Evolutionary conservation across 176 grass and related monocot genomes (phyloP), one percentile per base, ranked within the genome.

Genomic region (Eragrostis curvula): DNA sequence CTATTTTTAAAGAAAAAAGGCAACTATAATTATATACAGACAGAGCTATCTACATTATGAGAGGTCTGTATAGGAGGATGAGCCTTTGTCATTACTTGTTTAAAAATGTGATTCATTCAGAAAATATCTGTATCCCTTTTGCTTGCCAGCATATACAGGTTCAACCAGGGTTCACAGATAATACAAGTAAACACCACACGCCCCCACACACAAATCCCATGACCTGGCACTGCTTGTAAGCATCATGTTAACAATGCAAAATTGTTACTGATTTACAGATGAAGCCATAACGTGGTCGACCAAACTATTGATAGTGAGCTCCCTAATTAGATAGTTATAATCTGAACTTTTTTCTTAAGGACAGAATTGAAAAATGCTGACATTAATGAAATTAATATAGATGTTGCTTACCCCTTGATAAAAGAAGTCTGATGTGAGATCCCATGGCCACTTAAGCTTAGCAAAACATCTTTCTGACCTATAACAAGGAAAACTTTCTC

Each of bases 391-490:
- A 73, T 57, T 65, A 76, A 71, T 79, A 79, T 20, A 80, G 48
- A 36, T 75, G 23, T 84, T 84, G 72, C 81, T 70, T 32, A 42
- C 87, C 75, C 18, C 63, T 80, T 89, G 70, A 76, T 89, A 43
- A 73, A 94, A 88, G 73, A 94, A 88, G 59, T 84, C 79, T 13
- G 86, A 61, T 40, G 79, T 17, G 14, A 6, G 47, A 68, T 84
- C 57, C 88, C 84, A 80, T 66, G 86, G 88, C 92, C 92, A 91
- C 5, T 27, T 36, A 74, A 91, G 86, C 36, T 84, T 85, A 59
- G 56, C 58, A 75, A 91, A 88, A 73, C 92, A 94, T 69, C 89
- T 76, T 47, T 89, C 71, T 40, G 88, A 94, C 92, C 92, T 94
- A 71, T 21, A 65, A 82, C 62, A 75, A 70, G 71, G 24, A 66